Evolutionary conservation across 176 grass and related monocot genomes (phyloP).

Genomic region (Pontederia paniculata): DNA sequence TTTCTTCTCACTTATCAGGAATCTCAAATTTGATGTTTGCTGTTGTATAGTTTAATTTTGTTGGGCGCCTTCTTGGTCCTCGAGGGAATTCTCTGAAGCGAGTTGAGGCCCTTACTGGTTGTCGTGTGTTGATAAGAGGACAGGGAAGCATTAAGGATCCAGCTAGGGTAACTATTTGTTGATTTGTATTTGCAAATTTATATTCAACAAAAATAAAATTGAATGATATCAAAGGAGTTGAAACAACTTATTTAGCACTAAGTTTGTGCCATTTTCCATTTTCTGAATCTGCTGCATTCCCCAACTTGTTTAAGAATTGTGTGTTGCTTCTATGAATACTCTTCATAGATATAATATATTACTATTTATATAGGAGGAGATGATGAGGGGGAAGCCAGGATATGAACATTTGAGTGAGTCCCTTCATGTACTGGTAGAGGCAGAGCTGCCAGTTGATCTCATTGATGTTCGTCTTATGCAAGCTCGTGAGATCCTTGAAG

Average conservation of each 20-base stretch:
- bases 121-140: conserved; percentile 86
- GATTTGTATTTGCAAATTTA: not conserved
- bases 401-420: conserved; percentile 95
- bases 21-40: not conserved
- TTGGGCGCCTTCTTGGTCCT: conserved; percentile 88
- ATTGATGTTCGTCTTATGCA: conserved; percentile 75
- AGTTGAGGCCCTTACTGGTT: conserved; percentile 84
- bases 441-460: conserved; percentile 68
- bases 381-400: conserved; percentile 87
- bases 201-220: not conserved
- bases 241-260: too few species aligned
- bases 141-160: conserved; percentile 92
- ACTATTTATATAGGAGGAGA: conserved; percentile 49
- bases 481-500: conserved; percentile 82
- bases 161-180: conserved; percentile 38
- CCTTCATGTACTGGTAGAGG: conserved; percentile 88
- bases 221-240: too few species aligned
- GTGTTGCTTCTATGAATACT: too few species aligned
- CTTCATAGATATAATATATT: too few species aligned
- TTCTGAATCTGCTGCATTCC: too few species aligned
- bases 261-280: too few species aligned
- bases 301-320: too few species aligned
- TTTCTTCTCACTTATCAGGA: not conserved
- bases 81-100: conserved; percentile 94
- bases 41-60: conserved; percentile 72